phyloP scores from a whole-genome alignment of 129 eudicot genomes.

The Sambucus nigra region DNA sequence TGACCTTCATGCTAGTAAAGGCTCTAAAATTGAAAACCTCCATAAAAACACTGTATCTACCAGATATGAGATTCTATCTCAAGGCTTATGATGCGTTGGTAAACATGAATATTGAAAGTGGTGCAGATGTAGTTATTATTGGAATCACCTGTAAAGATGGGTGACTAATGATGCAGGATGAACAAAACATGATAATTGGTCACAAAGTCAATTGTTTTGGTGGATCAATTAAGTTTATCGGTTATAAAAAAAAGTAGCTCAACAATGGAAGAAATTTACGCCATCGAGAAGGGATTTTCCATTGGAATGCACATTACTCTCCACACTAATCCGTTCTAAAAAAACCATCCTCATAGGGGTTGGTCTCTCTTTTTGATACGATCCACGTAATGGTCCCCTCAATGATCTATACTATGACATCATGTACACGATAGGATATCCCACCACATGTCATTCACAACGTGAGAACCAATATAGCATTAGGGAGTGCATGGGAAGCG shows the following conservation, averaged over 20 bases:
- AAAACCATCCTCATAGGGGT: constrained; percentile 53
- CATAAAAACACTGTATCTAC: constrained; percentile 59
- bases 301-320: constrained; percentile 77
- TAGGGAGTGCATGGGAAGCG: constrained; percentile 56
- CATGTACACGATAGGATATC: constrained; percentile 63
- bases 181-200: constrained; percentile 67
- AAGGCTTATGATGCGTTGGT: constrained; percentile 65
- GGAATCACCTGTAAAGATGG: constrained; percentile 77
- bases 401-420: constrained; percentile 53
- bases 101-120: constrained; percentile 49
- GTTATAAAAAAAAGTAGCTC: constrained; percentile 66
- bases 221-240: constrained; percentile 35
- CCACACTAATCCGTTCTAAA: constrained; percentile 74
- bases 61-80: constrained; percentile 60
- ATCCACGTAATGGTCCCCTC: constrained; percentile 70
- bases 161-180: constrained; percentile 69
- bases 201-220: constrained; percentile 70
- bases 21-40: constrained; percentile 48
- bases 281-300: constrained; percentile 59
- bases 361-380: constrained; percentile 44
- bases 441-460: constrained; percentile 43
- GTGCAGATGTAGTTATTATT: constrained; percentile 55
- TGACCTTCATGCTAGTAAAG: too few species aligned
- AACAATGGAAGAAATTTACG: constrained; percentile 63
- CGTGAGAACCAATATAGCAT: constrained; percentile 34